Base-by-base conservation (phyloP, 305 asterid species). In the Vinca major region DNA sequence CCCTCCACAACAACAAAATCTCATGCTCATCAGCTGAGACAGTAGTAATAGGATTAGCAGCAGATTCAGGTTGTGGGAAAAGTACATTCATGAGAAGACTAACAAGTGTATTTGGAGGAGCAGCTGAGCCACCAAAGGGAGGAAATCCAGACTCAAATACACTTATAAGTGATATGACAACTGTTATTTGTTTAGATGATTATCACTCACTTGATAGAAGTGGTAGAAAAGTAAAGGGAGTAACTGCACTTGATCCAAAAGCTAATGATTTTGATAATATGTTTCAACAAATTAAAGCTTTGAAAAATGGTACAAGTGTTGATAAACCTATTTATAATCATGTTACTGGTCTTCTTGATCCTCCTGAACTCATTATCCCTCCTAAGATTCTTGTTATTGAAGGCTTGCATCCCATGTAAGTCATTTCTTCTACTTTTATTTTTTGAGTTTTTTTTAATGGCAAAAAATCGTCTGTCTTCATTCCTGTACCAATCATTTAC, bases 401-500 rank as follows among this genome's bases (percentile, higher is more conserved):
- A 88, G 99, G 99, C 4, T 78, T 94, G 33, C 99, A 94, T 70
- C 99, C 99, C 75, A 89, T 94, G 99, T 94, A 85, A 89, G 97
- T 73, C 45, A 4, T 6, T 40, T 40, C 44, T 40, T 40, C 44
- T 40, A 2, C 44, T 40, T 40, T 6, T 40, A 2, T 6, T 40
- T 40, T 6, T 40, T 40, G 4, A 2, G 3, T 6, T 40, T 40
- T 6, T 40, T 40, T 6, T 40, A n/a, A n/a, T n/a, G n/a, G n/a
- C n/a, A n/a, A n/a, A n/a, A n/a, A n/a, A n/a, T n/a, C n/a, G n/a
- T n/a, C n/a, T n/a, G n/a, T 40, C 44, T 40, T 40, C 44, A 40
- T 40, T 40, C 3, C 44, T 40, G 6, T 6, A 40, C 6, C 44
- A n/a, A n/a, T n/a, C n/a, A n/a, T n/a, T n/a, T n/a, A n/a, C n/a